Percentiles rank a stretch among this genome's conserved stretches.
These are phyloP conservation scores for Penicillium verhagenii DNA, from an alignment of 495 filamentous ascomycete genomes.

Conservation along the genomic window DNA sequence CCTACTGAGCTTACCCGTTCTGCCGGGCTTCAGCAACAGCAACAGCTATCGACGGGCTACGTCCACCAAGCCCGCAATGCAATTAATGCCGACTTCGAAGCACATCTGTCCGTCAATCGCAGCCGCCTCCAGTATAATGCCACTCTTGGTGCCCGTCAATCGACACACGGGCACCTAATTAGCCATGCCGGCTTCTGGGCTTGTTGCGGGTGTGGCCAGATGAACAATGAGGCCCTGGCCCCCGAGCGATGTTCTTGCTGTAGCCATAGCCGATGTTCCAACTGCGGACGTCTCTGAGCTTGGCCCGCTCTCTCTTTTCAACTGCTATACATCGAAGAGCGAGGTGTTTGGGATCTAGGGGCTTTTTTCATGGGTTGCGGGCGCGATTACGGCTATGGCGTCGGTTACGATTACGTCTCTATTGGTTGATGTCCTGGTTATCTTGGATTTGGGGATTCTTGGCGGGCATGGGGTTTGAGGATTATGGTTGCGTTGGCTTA, in stretches of 20 bases:
- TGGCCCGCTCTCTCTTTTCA: background rate
- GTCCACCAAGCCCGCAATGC: background rate
- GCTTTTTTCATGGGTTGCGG: too few species aligned
- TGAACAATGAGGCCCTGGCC: conserved; percentile 8
- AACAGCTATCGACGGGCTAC: background rate
- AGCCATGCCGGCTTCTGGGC: background rate
- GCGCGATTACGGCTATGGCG: background rate
- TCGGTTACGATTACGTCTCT: background rate
- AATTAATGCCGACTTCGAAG: background rate
- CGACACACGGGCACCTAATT: background rate
- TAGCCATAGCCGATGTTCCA: background rate
- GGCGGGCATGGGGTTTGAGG: too few species aligned
- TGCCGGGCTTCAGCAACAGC: background rate
- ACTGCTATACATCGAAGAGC: background rate
- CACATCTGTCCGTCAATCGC: background rate
- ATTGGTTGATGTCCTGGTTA: too few species aligned
- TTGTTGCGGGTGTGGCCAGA: background rate
- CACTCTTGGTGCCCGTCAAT: background rate
- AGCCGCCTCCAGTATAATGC: background rate
- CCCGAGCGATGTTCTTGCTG: conserved; percentile 13
- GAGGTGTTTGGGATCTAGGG: background rate
- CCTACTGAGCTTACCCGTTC: background rate
- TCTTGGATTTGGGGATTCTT: too few species aligned
- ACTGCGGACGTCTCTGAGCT: background rate
- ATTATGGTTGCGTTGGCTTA: too few species aligned